Percentiles rank a stretch among this genome's conserved stretches.
These are phyloP conservation scores for Protoeuglena noctilucae DNA, from an alignment of 139 green algal species.

Conservation along the genomic window DNA sequence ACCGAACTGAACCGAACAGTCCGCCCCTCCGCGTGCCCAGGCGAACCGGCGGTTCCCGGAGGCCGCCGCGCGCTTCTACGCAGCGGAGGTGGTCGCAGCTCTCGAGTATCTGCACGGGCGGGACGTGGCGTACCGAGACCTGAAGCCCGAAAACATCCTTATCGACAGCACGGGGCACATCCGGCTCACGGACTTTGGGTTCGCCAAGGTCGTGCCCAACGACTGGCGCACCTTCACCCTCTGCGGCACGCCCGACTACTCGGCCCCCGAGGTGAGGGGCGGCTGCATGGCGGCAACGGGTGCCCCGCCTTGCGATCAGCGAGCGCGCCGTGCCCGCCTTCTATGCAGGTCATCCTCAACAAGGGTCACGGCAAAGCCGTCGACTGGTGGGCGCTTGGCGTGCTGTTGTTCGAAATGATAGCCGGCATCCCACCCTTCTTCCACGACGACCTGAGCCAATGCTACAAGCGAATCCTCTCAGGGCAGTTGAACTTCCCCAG, in stretches of 20 bases:
- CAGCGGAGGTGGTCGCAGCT: conserved; percentile 64
- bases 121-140: neutral
- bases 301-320: no score
- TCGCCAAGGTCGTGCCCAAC: conserved; percentile 32
- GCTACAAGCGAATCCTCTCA: conserved; percentile 31
- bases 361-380: conserved; percentile 46
- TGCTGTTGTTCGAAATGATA: conserved; percentile 73
- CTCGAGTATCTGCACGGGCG: conserved; percentile 31
- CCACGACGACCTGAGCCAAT: conserved; percentile 37
- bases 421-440: conserved; percentile 61
- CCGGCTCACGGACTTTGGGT: conserved; percentile 87
- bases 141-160: conserved; percentile 78
- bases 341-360: conserved; percentile 54
- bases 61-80: conserved; percentile 32
- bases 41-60: conserved; percentile 21
- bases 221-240: conserved; percentile 4
- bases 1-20: conserved; percentile 42
- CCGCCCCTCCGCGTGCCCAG: no score
- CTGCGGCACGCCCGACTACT: conserved; percentile 56
- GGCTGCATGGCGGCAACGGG: no score
- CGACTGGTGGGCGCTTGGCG: conserved; percentile 72
- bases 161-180: conserved; percentile 53
- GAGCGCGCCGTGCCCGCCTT: no score
- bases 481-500: conserved; percentile 19
- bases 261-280: conserved; percentile 64